A percentile compares a stretch with the other conserved stretches of the same genome.
phyloP scores from a whole-genome alignment of 208 protist species.

The Trichomonas tenax region DNA sequence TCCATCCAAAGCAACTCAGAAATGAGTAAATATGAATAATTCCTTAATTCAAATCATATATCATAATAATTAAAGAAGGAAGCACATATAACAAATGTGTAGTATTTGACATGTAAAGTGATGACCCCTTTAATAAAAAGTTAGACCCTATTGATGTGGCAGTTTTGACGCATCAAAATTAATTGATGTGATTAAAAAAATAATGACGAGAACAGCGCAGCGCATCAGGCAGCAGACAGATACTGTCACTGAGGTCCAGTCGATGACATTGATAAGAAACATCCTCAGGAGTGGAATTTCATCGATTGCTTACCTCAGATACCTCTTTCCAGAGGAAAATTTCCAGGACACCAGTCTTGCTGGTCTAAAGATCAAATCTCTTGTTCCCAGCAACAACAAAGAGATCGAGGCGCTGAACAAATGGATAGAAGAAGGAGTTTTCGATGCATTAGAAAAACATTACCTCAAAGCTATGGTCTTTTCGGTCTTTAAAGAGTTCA shows the following conservation, averaged over 20 bases:
- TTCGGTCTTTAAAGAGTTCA: background rate
- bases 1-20: too few species aligned
- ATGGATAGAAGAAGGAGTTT: constrained; percentile 9
- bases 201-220: background rate
- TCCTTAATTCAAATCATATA: too few species aligned
- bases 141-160: too few species aligned
- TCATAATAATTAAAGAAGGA: too few species aligned
- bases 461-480: background rate
- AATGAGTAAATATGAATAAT: too few species aligned
- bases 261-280: background rate
- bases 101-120: too few species aligned
- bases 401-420: background rate
- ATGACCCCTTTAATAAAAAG: too few species aligned
- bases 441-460: constrained; percentile 16
- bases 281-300: background rate
- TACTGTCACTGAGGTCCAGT: constrained; percentile 9
- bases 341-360: background rate
- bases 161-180: too few species aligned
- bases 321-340: constrained; percentile 18
- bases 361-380: constrained; percentile 10
- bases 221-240: background rate
- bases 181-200: too few species aligned
- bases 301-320: constrained; percentile 9
- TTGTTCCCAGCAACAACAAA: background rate
- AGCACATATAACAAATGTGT: too few species aligned